Evolutionary conservation across 768 basidiomycete species (phyloP).

Genomic region (Lactarius indigo): DNA sequence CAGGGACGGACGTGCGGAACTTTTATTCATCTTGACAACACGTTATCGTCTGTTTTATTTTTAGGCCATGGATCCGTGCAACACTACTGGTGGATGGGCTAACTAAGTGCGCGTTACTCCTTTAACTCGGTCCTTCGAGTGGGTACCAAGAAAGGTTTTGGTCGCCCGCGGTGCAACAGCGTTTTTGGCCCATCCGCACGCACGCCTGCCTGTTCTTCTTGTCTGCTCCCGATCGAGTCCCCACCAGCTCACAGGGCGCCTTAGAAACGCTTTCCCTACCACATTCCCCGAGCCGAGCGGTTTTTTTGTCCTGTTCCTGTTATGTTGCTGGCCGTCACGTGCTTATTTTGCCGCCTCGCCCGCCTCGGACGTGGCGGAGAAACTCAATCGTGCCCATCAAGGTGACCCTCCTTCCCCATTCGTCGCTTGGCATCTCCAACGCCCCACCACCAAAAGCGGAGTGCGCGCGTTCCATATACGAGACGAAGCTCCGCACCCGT

Average conservation of each 20-base stretch:
- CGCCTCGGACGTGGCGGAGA: background rate
- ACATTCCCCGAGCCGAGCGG: background rate
- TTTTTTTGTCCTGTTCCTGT: background rate
- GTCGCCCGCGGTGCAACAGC: background rate
- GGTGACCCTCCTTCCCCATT: background rate
- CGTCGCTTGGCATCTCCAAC: background rate
- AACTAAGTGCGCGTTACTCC: background rate
- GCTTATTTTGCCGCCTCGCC: background rate
- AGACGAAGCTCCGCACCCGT: background rate
- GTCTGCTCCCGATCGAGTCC: background rate
- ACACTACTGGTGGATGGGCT: background rate
- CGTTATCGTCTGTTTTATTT: background rate
- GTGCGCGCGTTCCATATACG: background rate
- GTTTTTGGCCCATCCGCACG: background rate
- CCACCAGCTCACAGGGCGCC: background rate
- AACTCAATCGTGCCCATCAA: background rate
- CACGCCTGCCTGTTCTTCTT: background rate
- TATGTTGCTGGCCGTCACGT: background rate
- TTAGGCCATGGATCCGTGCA: background rate
- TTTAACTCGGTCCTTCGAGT: background rate
- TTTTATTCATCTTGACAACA: background rate
- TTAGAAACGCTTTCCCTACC: background rate
- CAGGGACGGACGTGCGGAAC: background rate
- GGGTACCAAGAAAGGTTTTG: background rate
- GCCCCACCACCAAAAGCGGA: background rate